Conservation (phyloP, 192 early-diverging fungal species). For the Geranomyces variabilis region DNA sequence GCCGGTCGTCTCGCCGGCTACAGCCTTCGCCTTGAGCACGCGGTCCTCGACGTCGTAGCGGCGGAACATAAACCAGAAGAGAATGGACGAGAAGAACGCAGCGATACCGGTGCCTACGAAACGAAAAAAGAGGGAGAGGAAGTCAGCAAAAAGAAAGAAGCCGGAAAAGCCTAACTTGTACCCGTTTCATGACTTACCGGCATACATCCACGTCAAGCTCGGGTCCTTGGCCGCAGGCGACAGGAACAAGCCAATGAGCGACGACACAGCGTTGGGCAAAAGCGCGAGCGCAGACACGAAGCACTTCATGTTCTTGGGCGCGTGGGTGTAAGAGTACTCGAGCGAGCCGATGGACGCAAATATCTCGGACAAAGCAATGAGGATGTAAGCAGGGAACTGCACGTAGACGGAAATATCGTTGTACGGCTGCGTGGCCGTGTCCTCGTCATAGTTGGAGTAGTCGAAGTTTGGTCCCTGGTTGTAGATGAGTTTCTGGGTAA, state of each 20-base stretch:
- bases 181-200: not conserved
- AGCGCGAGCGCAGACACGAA: constrained; percentile 17
- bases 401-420: constrained; percentile 14
- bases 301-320: constrained; percentile 20
- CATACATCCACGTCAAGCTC: constrained; percentile 15
- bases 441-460: constrained; percentile 40
- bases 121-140: too few relatives aligned
- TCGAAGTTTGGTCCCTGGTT: constrained; percentile 16
- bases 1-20: not conserved
- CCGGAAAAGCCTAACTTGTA: too few relatives aligned
- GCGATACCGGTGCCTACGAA: constrained; percentile 4
- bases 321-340: constrained; percentile 34
- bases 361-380: constrained; percentile 22
- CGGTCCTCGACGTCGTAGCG: constrained; percentile 21
- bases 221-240: constrained; percentile 26
- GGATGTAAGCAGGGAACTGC: constrained; percentile 17
- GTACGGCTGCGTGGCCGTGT: not conserved
- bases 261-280: constrained; percentile 25
- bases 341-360: constrained; percentile 28
- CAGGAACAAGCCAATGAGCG: constrained; percentile 23
- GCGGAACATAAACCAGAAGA: constrained; percentile 21
- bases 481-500: constrained; percentile 69
- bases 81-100: constrained; percentile 2
- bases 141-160: too few relatives aligned
- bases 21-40: not conserved